Evolutionary conservation across 1,139 yeast species (phyloP), one percentile per base, ranked within the genome.

Genomic region (Waltiozyma sp.): DNA sequence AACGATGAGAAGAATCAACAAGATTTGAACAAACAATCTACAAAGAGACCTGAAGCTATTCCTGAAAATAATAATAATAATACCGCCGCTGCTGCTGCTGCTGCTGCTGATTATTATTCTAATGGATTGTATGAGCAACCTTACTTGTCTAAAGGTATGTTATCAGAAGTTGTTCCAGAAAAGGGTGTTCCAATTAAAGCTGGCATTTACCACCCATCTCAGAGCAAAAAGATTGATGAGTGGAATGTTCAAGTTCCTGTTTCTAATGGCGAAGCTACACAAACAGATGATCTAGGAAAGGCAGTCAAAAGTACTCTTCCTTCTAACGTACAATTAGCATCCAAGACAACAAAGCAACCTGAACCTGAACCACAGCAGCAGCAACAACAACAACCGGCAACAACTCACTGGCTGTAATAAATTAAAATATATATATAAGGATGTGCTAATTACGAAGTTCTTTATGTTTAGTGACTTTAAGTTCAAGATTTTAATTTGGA

Each of bases 1-100:
- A 66, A 62, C 43, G 66, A 62, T 41, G 63, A 18, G n/a, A 53
- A 18, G 40, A 61, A 56, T 41, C 39, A 28, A 40, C 47, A 38
- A 36, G 41, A 43, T 41, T 45, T 42, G 39, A 48, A 41, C n/a
- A 41, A 19, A 38, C 38, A n/a, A 46, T 40, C 39, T 47, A 44
- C 39, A 50, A 49, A 44, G 47, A 44, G 8, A 21, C 23, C 23
- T 5, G 23, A 26, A 7, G 28, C 28, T 4, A 26, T n/a, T n/a
- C n/a, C n/a, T n/a, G n/a, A n/a, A n/a, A n/a, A n/a, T n/a, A n/a
- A n/a, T n/a, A n/a, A n/a, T n/a, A n/a, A n/a, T n/a, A n/a, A n/a
- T n/a, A n/a, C n/a, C n/a, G n/a, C 6, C 28, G n/a, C n/a, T 37
- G 40, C 39, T 23, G 47, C 38, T 26, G 33, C 6, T 14, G n/a